Base-by-base conservation (phyloP, 352 stramenopile genomes). In the Pythium angustatum region DNA sequence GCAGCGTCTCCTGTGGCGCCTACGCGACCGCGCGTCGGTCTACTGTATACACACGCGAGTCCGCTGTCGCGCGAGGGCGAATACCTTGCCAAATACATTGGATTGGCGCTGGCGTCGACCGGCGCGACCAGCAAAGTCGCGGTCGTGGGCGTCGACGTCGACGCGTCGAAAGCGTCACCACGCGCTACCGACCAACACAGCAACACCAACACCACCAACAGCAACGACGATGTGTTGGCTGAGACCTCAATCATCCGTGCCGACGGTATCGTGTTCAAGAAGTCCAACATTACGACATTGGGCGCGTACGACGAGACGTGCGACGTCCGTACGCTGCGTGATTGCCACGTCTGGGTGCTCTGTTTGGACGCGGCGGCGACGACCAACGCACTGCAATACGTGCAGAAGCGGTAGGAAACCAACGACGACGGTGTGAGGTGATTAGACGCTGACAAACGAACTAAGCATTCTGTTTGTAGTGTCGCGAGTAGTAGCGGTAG, bases 341-440 rank as follows among this genome's bases (percentile, higher is more conserved):
- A 81, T 11, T 93, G 81, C 33, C 71, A 84, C 26, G 48, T 91
- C 38, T 91, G 79, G 83, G 43, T 93, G 21, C 22, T 93, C 31
- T 56, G 88, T 51, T 48, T 91, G 9, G 83, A 93, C 48, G 64
- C 73, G 0, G 72, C 83, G 26, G 58, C 62, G 22, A 84, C 77
- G 31, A 49, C 73, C 9, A 52, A 45, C 49, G 72, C 71, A 5
- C 53, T 78, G 41, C 71, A 83, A 21, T 73, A 78, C 12, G 68
- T 92, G 14, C 62, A 77, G 48, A 84, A 89, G 54, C 73, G 73
- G 70, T 78, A 50, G 12, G 54, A n/a, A n/a, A n/a, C n/a, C n/a
- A n/a, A n/a, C n/a, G n/a, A n/a, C n/a, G n/a, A n/a, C n/a, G n/a
- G n/a, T n/a, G n/a, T n/a, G n/a, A n/a, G n/a, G n/a, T n/a, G n/a